phyloP scores from a whole-genome alignment of 768 basidiomycete genomes.

The Podaxis mareebaensis region DNA sequence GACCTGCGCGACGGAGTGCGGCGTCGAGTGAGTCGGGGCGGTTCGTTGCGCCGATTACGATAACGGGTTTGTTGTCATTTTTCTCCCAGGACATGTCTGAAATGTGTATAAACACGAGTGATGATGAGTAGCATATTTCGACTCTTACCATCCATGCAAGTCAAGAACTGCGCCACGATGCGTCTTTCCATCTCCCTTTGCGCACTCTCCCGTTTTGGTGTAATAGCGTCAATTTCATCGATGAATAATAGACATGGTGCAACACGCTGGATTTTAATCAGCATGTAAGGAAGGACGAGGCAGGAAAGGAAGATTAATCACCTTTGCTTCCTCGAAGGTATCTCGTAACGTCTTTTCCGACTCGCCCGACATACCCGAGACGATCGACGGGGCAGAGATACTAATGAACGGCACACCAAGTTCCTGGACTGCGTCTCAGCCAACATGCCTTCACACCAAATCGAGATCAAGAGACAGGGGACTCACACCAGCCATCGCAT shows the following conservation, averaged over 20 bases:
- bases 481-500: constrained; percentile 92
- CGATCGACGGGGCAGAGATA: constrained; percentile 93
- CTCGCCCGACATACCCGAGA: constrained; percentile 98
- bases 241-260: constrained; percentile 96
- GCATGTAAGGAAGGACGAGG: not conserved
- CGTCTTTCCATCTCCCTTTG: constrained; percentile 98
- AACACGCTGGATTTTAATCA: constrained; percentile 51
- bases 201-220: constrained; percentile 95
- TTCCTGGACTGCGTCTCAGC: constrained; percentile 54
- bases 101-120: not conserved
- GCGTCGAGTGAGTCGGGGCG: constrained; percentile 94
- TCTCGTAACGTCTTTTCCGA: constrained; percentile 96
- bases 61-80: constrained; percentile 87
- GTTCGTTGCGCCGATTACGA: constrained; percentile 97
- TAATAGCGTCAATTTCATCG: constrained; percentile 98
- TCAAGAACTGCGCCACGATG: constrained; percentile 96
- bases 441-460: not conserved
- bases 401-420: constrained; percentile 90
- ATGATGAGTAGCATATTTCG: not conserved
- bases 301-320: constrained; percentile 30
- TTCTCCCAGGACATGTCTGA: constrained; percentile 95
- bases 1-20: constrained; percentile 87
- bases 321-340: constrained; percentile 97
- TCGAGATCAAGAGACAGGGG: not conserved
- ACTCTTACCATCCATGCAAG: constrained; percentile 93